Evolutionary conservation across 2,329 filamentous ascomycete species (phyloP), one percentile per base, ranked within the genome.

Genomic region (Fusarium secorum): DNA sequence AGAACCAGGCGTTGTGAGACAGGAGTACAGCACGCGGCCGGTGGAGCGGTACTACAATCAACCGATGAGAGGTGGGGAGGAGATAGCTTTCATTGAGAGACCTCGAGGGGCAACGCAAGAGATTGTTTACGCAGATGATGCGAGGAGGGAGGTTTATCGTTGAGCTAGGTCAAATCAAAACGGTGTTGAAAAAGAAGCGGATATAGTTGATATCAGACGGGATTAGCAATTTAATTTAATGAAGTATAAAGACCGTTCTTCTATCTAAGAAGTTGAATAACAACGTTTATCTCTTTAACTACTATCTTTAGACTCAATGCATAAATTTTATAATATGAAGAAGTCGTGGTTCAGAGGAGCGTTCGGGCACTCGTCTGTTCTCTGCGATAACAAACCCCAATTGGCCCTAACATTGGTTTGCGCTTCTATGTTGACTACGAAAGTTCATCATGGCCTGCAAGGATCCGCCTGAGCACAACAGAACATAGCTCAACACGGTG

Each of bases 41-140:
- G 77, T 78, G 48, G 84, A 86, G 60, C 79, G 79, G 54, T 85
- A 84, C 61, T 85, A 85, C 68, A 82, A 82, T 33, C 79, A 80
- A 36, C 78, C 66, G 42, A 53, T 73, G 53, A 73, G 75, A 52
- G 76, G 72, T 39, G 72, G 72, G 24, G 81, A 82, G 49, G 84
- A 84, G 39, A 77, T 84, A 44, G 76, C 82, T 6, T 86, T 83
- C 57, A 79, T 85, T 57, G 84, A 85, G 67, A 79, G 79, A 48
- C 83, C 84, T 20, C 79, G 80, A 55, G 79, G 79, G 51, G 76
- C 79, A 30, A 78, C 80, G 18, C 82, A 82, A 48, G 84, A 85
- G 38, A 79, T 85, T 30, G 78, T 84, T 24, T 87, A 86, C 68
- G 73, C 81, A n/a, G 82, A 85, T 42, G 80, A 83, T 66, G 77